phyloP scores from a whole-genome alignment of 2,329 filamentous ascomycete species.

The Neophaeococcomyces aloes region DNA sequence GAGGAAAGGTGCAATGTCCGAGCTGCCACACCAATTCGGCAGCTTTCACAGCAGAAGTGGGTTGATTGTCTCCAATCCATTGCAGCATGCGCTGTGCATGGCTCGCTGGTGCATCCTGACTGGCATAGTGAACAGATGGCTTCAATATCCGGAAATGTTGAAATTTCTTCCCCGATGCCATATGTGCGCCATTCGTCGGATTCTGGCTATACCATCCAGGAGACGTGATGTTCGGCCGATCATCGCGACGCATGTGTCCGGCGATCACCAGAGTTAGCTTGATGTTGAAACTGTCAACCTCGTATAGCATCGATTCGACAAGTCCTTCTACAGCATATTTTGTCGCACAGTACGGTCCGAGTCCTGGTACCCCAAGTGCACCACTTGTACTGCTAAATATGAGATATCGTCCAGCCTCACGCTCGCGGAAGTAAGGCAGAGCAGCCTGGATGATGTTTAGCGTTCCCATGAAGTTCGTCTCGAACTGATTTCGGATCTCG shows the following conservation, averaged over 20 bases:
- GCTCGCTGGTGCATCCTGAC: conserved; percentile 67
- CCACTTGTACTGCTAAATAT: conserved; percentile 92
- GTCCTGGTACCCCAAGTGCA: conserved; percentile 80
- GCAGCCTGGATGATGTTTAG: conserved; percentile 85
- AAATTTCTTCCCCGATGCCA: conserved; percentile 42
- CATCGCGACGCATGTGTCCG: conserved; percentile 76
- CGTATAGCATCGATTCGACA: conserved; percentile 93
- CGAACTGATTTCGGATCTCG: conserved; percentile 90
- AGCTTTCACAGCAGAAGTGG: conserved; percentile 83
- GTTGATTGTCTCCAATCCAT: conserved; percentile 87
- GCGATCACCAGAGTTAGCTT: conserved; percentile 90
- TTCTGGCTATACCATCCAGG: not conserved
- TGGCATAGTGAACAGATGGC: conserved; percentile 69
- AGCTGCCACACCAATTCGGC: conserved; percentile 91
- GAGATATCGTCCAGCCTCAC: conserved; percentile 68
- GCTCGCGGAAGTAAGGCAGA: conserved; percentile 73
- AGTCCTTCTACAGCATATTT: conserved; percentile 95
- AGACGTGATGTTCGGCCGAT: conserved; percentile 36
- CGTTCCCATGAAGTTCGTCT: conserved; percentile 95
- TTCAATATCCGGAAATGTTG: conserved; percentile 87
- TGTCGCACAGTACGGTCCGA: conserved; percentile 90
- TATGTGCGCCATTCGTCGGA: not conserved
- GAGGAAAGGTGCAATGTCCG: conserved; percentile 89
- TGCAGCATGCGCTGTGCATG: conserved; percentile 87
- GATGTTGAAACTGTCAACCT: conserved; percentile 83